Evolutionary conservation across 2,329 filamentous ascomycete genomes (phyloP).

Genomic region (Epichloe typhina): DNA sequence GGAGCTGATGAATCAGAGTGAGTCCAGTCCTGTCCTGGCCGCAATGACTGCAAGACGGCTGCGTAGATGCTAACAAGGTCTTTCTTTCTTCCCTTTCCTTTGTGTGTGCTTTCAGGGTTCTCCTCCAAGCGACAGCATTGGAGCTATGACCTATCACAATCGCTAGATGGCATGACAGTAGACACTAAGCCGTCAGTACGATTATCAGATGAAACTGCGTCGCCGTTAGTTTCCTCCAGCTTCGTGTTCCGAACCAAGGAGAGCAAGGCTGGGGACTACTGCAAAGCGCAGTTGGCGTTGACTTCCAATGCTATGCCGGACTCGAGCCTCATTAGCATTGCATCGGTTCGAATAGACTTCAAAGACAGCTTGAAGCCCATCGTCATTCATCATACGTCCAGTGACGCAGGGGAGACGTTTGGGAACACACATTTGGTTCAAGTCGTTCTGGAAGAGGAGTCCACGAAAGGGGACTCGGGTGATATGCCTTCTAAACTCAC

Average conservation of each 20-base stretch:
- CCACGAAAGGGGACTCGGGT: constrained; percentile 10
- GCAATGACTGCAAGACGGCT: too few species aligned
- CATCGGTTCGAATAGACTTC: constrained; percentile 40
- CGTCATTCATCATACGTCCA: constrained; percentile 30
- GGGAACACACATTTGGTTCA: constrained; percentile 8
- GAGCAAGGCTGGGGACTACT: constrained; percentile 47
- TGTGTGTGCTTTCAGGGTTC: constrained; percentile 29
- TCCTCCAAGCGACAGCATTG: constrained; percentile 40
- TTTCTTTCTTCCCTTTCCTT: too few species aligned
- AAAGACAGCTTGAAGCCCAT: constrained; percentile 45
- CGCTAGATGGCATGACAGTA: constrained; percentile 35
- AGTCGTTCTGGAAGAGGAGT: constrained; percentile 18
- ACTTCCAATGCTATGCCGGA: constrained; percentile 40
- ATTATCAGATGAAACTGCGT: constrained; percentile 35
- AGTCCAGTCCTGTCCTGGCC: constrained; percentile 14
- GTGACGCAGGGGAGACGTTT: constrained; percentile 4
- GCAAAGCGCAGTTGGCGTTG: constrained; percentile 43
- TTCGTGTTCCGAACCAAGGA: constrained; percentile 47
- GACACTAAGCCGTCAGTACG: constrained; percentile 35
- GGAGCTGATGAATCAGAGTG: constrained; percentile 48
- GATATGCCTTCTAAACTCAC: constrained; percentile 27
- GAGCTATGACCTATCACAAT: constrained; percentile 47
- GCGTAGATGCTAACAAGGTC: too few species aligned
- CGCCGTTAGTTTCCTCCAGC: constrained; percentile 40
- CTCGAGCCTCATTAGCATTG: constrained; percentile 38